Percentiles rank a stretch among this genome's conserved stretches.
Conservation (phyloP, 192 early-diverging fungal species). For the Linnemannia hyalina region DNA sequence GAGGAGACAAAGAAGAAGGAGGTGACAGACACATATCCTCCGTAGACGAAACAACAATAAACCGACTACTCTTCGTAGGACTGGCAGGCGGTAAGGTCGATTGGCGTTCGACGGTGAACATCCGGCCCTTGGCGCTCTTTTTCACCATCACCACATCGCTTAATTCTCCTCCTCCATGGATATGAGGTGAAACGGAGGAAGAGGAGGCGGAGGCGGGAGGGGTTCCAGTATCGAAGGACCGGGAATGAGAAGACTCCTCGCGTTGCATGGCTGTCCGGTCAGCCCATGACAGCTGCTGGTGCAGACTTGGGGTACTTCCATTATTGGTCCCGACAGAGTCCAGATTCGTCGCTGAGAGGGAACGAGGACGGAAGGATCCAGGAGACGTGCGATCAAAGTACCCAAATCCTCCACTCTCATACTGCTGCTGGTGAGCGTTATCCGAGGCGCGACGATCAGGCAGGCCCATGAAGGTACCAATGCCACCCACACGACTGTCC, state of each 20-base stretch:
- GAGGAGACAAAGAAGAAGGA: background rate
- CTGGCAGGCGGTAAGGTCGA: slow-evolving; percentile 17
- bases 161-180: background rate
- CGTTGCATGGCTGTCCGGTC: background rate
- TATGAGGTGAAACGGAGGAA: background rate
- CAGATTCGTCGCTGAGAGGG: slow-evolving; percentile 36
- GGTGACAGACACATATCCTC: slow-evolving; percentile 21
- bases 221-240: background rate
- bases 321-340: background rate
- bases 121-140: slow-evolving; percentile 50
- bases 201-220: background rate
- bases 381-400: slow-evolving; percentile 5
- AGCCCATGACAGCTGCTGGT: background rate
- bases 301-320: background rate
- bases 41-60: slow-evolving; percentile 36
- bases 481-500: background rate
- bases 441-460: background rate
- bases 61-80: slow-evolving; percentile 42
- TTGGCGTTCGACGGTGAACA: slow-evolving; percentile 45
- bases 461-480: background rate
- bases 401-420: background rate
- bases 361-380: slow-evolving; percentile 40
- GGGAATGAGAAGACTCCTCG: background rate
- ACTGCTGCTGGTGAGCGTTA: background rate
- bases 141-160: slow-evolving; percentile 52